phyloP scores from a whole-genome alignment of 371 early-diverging fungal species.

The Mortierella sp. region DNA sequence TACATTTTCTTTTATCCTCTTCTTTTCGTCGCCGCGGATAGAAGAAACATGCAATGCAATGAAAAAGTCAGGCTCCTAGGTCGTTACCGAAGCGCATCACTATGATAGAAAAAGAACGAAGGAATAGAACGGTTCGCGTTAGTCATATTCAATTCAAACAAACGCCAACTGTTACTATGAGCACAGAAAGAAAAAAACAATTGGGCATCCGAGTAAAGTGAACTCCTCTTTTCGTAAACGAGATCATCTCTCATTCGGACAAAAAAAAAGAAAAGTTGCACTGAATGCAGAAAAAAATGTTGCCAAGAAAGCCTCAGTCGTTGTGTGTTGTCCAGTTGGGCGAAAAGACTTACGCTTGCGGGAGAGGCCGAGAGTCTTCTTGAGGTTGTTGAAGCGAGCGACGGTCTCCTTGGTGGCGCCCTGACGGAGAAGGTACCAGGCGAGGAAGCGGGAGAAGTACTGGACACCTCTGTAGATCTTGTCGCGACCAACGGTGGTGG shows the following conservation, averaged over 20 bases:
- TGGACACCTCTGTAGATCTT: constrained; percentile 84
- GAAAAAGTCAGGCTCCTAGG: not conserved
- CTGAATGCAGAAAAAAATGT: not conserved
- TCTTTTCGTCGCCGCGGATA: not conserved
- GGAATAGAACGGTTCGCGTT: not conserved
- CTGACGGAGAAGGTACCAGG: constrained; percentile 64
- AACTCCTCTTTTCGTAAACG: not conserved
- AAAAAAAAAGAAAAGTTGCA: not conserved
- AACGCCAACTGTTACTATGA: not conserved
- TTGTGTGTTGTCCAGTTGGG: not conserved
- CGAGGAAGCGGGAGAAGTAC: constrained; percentile 80
- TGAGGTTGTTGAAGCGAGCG: constrained; percentile 67
- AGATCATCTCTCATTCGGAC: constrained; percentile 12
- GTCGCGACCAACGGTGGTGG: constrained; percentile 82
- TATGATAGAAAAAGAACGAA: constrained; percentile 14
- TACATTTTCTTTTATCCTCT: not conserved
- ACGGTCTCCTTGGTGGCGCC: constrained; percentile 67
- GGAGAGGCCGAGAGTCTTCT: constrained; percentile 68
- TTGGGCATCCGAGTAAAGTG: constrained; percentile 16
- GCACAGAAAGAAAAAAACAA: not conserved
- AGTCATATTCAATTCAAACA: not conserved
- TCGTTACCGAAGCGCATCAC: constrained; percentile 61
- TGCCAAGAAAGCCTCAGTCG: not conserved
- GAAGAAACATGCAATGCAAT: not conserved
- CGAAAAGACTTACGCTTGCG: constrained; percentile 65